Evolutionary conservation across 192 early-diverging fungal genomes (phyloP), one percentile per base, ranked within the genome.

Genomic region (Backusella mclennaniae): DNA sequence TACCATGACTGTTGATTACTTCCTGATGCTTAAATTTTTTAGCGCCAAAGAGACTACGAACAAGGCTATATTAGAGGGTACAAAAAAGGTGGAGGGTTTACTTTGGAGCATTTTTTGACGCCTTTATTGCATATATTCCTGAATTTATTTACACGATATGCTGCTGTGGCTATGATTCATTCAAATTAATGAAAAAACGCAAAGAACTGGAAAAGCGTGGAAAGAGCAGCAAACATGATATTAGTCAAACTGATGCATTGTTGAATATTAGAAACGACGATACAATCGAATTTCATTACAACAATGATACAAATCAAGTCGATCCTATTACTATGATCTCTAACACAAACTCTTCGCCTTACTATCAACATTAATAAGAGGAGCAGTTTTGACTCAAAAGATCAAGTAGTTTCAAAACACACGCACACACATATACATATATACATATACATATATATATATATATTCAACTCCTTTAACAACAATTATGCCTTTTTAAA

Each of bases 111-210:
- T 70, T 83, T 63, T 49, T 79, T 1, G 81, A 83, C 70, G 71
- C 71, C 49, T 79, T 74, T 41, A 33, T 83, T 6, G 41, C 44
- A 1, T 83, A 78, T 44, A 73, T 83, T 19, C 81, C 81, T 33
- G 71, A 83, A 35, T 79, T 83, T 67, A 59, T 83, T 9, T n/a
- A 53, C 4, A 73, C 66, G 8, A 19, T 74, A 0, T 33, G 77
- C 5, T 79, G 76, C 14, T 83, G 81, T 66, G 77, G 78, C 19
- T 15, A 70, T 4, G 75, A 79, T 38, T 76, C 74, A 3, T 76
- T 63, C 31, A 66, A 49, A 52, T 39, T 83, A 26, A 78, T 75
- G 12, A 39, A 71, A 33, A 83, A 83, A 36, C 77, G 81, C 6
- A 66, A 67, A 9, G 77, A 74, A 68, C 35, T 79, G n/a, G 21